phyloP scores from a whole-genome alignment of 768 basidiomycete genomes.

The Candolleomyces eurysporus region DNA sequence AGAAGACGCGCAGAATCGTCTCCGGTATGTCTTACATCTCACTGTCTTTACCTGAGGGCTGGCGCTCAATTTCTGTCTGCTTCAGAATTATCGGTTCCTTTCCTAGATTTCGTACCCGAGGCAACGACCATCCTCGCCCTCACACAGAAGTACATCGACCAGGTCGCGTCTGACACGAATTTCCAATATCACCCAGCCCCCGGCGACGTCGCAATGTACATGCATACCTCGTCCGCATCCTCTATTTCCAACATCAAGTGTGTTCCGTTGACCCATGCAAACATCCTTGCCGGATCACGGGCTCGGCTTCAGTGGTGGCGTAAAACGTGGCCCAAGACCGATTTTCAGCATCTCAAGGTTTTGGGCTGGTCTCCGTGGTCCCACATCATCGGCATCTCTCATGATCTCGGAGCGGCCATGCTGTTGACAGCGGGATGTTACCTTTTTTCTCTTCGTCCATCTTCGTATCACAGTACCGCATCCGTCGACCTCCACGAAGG shows the following conservation, averaged over 20 bases:
- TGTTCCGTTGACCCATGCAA: conserved; percentile 29
- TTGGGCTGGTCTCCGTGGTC: conserved; percentile 35
- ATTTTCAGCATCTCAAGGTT: conserved; percentile 23
- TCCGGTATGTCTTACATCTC: conserved; percentile 18
- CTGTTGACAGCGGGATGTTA: conserved; percentile 30
- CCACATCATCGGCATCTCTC: conserved; percentile 28
- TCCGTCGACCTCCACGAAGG: conserved; percentile 6
- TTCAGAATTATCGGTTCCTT: conserved; percentile 17
- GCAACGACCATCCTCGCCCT: conserved; percentile 27
- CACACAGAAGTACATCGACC: conserved; percentile 25
- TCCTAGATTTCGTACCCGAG: conserved; percentile 19
- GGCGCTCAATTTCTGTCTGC: not conserved
- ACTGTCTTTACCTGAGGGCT: not conserved
- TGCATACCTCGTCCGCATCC: conserved; percentile 35
- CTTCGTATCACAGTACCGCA: conserved; percentile 18
- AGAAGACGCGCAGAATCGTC: conserved; percentile 18
- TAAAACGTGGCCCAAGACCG: conserved; percentile 23
- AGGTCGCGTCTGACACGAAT: conserved; percentile 17
- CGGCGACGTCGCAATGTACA: conserved; percentile 24
- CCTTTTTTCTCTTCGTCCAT: conserved; percentile 29
- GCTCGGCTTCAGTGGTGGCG: conserved; percentile 27
- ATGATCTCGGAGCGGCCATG: conserved; percentile 24
- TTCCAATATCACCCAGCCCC: conserved; percentile 17
- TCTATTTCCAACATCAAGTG: conserved; percentile 32
- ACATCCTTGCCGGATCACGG: conserved; percentile 21